A percentile compares a stretch with the other conserved stretches of the same genome.
Conservation (phyloP, 345 rosid species). For the Salix brachista region DNA sequence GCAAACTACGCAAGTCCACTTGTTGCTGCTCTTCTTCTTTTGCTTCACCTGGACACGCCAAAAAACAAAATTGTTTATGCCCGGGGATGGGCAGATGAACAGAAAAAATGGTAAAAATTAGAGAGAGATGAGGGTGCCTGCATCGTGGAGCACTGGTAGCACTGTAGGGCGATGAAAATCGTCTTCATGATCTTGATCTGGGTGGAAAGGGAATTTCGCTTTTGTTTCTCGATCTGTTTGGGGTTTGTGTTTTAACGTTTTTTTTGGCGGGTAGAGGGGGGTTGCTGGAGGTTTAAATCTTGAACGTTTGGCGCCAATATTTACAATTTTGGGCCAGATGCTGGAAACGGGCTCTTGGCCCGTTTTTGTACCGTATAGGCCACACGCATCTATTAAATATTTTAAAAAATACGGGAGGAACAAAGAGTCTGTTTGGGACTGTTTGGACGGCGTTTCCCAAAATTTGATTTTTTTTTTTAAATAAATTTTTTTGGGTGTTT, state of each 20-base stretch:
- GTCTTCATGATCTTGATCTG: constrained; percentile 25
- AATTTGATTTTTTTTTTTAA: too few relatives aligned
- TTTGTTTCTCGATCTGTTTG: neutral
- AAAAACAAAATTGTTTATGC: neutral
- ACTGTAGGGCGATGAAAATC: constrained; percentile 65
- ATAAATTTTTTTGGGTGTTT: too few relatives aligned
- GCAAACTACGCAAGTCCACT: constrained; percentile 80
- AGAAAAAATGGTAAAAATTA: neutral
- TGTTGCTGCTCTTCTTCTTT: constrained; percentile 58
- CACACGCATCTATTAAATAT: neutral
- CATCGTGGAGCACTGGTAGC: constrained; percentile 85
- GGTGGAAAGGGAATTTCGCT: neutral
- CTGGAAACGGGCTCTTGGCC: neutral
- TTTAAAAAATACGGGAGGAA: too few relatives aligned
- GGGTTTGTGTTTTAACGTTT: neutral
- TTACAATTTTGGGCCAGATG: neutral
- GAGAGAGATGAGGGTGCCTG: constrained; percentile 39
- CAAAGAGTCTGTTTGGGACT: too few relatives aligned
- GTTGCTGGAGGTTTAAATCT: neutral
- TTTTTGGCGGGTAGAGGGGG: neutral
- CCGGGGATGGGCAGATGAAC: neutral
- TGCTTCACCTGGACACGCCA: constrained; percentile 67
- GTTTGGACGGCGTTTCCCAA: too few relatives aligned
- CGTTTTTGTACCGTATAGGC: neutral
- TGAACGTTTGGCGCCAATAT: neutral